Evolutionary conservation across 164 flowering plant genomes (phyloP).

Genomic region (Tinospora cordifolia): DNA sequence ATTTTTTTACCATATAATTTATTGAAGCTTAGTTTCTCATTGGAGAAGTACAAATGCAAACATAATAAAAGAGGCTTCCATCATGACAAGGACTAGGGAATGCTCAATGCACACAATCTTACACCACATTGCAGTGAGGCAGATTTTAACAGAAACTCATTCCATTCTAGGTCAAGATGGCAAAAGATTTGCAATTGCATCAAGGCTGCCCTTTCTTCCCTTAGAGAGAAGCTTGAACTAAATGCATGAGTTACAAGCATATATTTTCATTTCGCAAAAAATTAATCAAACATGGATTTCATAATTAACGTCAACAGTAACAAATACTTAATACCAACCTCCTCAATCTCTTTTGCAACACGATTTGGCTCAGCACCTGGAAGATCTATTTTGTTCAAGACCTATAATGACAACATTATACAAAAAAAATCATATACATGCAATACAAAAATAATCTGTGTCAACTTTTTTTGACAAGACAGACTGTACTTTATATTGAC

Average conservation of each 20-base stretch:
- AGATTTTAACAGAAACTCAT: too few species aligned
- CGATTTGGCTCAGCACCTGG: conserved; percentile 95
- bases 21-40: neutral
- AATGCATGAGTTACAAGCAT: neutral
- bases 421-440: neutral
- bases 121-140: too few species aligned
- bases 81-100: too few species aligned
- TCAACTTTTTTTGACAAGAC: too few species aligned
- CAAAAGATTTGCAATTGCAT: too few species aligned
- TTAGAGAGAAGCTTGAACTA: neutral
- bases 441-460: neutral
- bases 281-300: conserved; percentile 3
- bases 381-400: conserved; percentile 94
- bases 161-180: too few species aligned
- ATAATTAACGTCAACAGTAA: conserved; percentile 5
- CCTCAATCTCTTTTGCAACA: conserved; percentile 82
- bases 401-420: conserved; percentile 37
- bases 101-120: too few species aligned
- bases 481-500: too few species aligned
- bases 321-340: conserved; percentile 46
- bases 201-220: neutral
- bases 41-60: too few species aligned
- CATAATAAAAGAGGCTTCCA: too few species aligned
- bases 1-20: neutral
- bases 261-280: neutral